Evolutionary conservation across 176 grass and related monocot species (phyloP).

Genomic region (Bolboschoenus planiculmis): DNA sequence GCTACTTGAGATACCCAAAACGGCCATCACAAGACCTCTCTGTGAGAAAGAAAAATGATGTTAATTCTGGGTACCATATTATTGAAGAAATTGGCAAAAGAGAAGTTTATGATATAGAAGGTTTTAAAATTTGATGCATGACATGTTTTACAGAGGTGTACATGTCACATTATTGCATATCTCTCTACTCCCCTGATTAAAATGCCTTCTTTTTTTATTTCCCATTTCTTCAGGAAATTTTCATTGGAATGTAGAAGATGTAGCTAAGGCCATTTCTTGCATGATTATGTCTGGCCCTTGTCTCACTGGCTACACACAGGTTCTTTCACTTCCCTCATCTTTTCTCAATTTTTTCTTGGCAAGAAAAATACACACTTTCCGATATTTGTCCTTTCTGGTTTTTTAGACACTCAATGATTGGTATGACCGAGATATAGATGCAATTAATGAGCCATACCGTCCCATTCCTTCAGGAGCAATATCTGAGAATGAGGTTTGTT

Average conservation of each 20-base stretch:
- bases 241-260: conserved; percentile 94
- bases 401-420: conserved; percentile 95
- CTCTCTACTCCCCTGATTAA: too few species aligned
- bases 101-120: too few species aligned
- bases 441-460: conserved; percentile 97
- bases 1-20: too few species aligned
- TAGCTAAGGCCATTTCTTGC: conserved; percentile 88
- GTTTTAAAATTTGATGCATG: too few species aligned
- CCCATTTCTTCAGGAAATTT: conserved; percentile 69
- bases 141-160: too few species aligned
- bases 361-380: conserved; percentile 12
- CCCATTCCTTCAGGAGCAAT: conserved; percentile 97
- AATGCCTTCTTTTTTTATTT: too few species aligned
- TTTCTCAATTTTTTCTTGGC: neutral
- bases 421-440: conserved; percentile 97
- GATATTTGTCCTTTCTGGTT: conserved; percentile 32
- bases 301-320: conserved; percentile 92
- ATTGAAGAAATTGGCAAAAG: too few species aligned
- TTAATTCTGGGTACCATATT: too few species aligned
- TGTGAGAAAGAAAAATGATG: too few species aligned
- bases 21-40: too few species aligned
- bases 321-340: conserved; percentile 13
- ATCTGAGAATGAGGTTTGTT: conserved; percentile 84
- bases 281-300: conserved; percentile 97
- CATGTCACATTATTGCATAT: too few species aligned